phyloP scores from a whole-genome alignment of 2,329 filamentous ascomycete species.

The Monosporascus ibericus region DNA sequence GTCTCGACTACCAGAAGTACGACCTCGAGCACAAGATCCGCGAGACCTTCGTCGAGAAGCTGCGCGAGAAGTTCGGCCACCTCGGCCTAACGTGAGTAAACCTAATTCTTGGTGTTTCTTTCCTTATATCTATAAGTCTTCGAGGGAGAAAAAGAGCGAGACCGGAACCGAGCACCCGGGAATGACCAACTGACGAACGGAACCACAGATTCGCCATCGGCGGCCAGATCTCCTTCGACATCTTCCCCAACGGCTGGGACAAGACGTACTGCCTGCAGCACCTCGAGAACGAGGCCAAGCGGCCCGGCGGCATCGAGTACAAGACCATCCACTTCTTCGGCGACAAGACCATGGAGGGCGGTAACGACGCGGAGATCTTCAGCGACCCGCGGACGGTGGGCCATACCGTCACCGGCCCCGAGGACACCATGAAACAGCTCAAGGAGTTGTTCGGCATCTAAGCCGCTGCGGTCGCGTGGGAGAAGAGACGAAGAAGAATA shows the following conservation, averaged over 20 bases:
- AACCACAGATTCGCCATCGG: slow-evolving; percentile 75
- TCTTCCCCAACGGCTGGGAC: slow-evolving; percentile 96
- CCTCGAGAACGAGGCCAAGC: slow-evolving; percentile 71
- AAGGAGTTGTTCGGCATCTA: slow-evolving; percentile 74
- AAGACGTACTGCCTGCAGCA: slow-evolving; percentile 95
- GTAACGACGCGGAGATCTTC: slow-evolving; percentile 96
- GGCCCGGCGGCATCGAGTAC: slow-evolving; percentile 67
- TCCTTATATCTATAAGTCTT: too few relatives aligned
- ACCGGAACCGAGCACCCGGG: too few relatives aligned
- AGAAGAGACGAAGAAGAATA: too few relatives aligned
- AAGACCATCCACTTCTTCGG: slow-evolving; percentile 95
- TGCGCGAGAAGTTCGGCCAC: slow-evolving; percentile 78
- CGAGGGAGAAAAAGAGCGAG: neutral
- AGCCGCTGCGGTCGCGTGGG: slow-evolving; percentile 1
- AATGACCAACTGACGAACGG: too few relatives aligned
- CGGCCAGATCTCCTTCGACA: slow-evolving; percentile 96
- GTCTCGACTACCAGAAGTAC: slow-evolving; percentile 74
- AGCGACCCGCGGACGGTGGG: slow-evolving; percentile 74
- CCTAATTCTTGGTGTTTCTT: too few relatives aligned
- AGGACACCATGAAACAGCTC: slow-evolving; percentile 74
- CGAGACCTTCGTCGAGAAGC: slow-evolving; percentile 65
- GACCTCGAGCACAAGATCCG: slow-evolving; percentile 75
- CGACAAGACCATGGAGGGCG: slow-evolving; percentile 86
- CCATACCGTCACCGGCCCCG: slow-evolving; percentile 74
- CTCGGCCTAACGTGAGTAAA: slow-evolving; percentile 71